Evolutionary conservation across 176 grass and related monocot species (phyloP), one percentile per base, ranked within the genome.

Genomic region (Lolium multiflorum): DNA sequence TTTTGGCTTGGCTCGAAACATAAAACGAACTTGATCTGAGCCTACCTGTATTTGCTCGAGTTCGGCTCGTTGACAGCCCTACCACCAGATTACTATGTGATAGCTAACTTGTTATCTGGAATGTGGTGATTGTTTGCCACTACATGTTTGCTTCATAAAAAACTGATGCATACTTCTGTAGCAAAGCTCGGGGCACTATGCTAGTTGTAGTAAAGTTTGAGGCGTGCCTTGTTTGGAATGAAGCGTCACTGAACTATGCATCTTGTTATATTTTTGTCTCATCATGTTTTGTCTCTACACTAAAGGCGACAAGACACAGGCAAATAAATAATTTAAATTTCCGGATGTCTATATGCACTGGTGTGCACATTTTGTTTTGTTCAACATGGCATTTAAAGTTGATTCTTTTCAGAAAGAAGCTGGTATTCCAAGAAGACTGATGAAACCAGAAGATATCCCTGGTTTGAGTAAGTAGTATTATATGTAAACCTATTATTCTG

Each of bases 371-470:
- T 83, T n/a, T 81, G 11, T 60, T 13, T 78, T 1, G 16, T 56
- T 15, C 39, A 26, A 87, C 10, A 71, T 25, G 25, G 17, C 82
- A 37, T 87, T 71, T 48, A 66, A 61, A 3, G 77, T 84, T 79
- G 25, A 26, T 87, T 51, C 65, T 90, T 89, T 92, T 76, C 85
- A 99, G 97, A 99, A 99, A 90, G 97, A 99, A 68, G 96, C 93
- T 10, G 90, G 94, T 66, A 91, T 99, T 88, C 92, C 97, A 39
- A 93, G 90, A 87, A 99, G 92, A 88, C 56, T 66, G 14, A 91
- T 93, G 75, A 99, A 96, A 90, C 88, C 91, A 62, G 97, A 99
- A 65, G 97, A 99, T 35, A 99, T 99, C 50, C 92, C 89, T 88
- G 94, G 97, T 74, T 78, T 99, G 56, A 94, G 97, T 99, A 94